A percentile compares a stretch with the other conserved stretches of the same genome.
These are phyloP conservation scores for Cystobasidium ongulense DNA, from an alignment of 768 basidiomycete species.

Conservation along the genomic window DNA sequence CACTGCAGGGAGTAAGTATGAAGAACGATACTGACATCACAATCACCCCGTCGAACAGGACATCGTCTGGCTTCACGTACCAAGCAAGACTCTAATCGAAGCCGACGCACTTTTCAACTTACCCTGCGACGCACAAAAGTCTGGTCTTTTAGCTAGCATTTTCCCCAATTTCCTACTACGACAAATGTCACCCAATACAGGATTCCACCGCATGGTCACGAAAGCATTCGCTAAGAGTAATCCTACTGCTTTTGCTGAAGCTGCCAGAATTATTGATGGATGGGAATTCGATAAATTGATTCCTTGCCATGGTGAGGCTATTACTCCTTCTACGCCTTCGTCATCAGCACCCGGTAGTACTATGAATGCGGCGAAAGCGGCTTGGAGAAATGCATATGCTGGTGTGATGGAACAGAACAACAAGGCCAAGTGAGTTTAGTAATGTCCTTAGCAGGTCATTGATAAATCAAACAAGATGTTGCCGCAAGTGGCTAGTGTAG, in stretches of 20 bases:
- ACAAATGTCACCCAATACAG: slow-evolving; percentile 22
- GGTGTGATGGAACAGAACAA: not conserved
- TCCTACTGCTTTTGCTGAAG: not conserved
- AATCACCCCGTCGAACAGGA: not conserved
- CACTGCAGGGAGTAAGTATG: too few relatives aligned
- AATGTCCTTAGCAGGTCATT: not conserved
- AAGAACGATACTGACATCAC: not conserved
- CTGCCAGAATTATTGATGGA: not conserved
- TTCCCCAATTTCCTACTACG: slow-evolving; percentile 7
- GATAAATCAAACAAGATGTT: not conserved
- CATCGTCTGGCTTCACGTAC: slow-evolving; percentile 20
- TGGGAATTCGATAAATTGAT: slow-evolving; percentile 16
- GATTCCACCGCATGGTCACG: not conserved
- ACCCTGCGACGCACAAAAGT: not conserved
- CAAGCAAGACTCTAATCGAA: slow-evolving; percentile 18
- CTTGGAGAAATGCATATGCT: slow-evolving; percentile 4
- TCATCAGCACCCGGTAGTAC: not conserved
- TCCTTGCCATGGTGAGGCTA: slow-evolving; percentile 23
- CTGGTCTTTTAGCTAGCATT: not conserved
- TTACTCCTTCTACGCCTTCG: not conserved
- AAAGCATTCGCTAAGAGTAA: slow-evolving; percentile 1
- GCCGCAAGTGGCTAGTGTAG: too few relatives aligned
- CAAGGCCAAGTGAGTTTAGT: not conserved
- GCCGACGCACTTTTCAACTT: slow-evolving; percentile 24
- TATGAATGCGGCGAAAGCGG: slow-evolving; percentile 1